phyloP scores from a whole-genome alignment of 306 rosid species.

The Cyamopsis tetragonoloba region DNA sequence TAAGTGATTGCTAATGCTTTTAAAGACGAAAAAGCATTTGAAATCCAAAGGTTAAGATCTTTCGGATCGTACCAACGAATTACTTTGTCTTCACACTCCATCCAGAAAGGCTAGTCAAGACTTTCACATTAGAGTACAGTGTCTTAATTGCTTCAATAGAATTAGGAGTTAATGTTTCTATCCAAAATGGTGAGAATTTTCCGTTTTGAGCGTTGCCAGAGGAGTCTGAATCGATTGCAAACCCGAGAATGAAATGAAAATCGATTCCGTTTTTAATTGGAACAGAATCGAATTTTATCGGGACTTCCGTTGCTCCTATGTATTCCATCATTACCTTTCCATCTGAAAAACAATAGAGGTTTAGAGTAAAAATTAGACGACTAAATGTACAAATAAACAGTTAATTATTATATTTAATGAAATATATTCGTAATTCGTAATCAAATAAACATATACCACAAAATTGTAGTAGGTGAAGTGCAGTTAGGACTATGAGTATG shows the following conservation, averaged over 20 bases:
- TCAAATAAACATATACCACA: background rate
- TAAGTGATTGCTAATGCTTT: slow-evolving; percentile 20
- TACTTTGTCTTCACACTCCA: slow-evolving; percentile 41
- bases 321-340: slow-evolving; percentile 66
- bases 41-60: slow-evolving; percentile 40
- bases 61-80: slow-evolving; percentile 47
- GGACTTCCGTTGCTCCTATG: slow-evolving; percentile 55
- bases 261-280: slow-evolving; percentile 39
- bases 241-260: slow-evolving; percentile 50
- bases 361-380: background rate
- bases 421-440: too few species aligned
- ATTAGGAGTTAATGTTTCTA: slow-evolving; percentile 30
- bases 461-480: background rate
- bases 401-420: too few species aligned
- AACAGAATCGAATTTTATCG: slow-evolving; percentile 21
- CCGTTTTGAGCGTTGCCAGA: slow-evolving; percentile 44
- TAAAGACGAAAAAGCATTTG: slow-evolving; percentile 49
- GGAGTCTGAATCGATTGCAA: slow-evolving; percentile 46
- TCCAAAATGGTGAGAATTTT: slow-evolving; percentile 46
- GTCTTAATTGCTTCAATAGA: slow-evolving; percentile 41
- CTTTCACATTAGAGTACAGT: slow-evolving; percentile 36
- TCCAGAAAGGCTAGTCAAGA: slow-evolving; percentile 52
- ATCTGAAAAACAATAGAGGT: slow-evolving; percentile 15
- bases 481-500: background rate
- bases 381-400: too few species aligned